These are phyloP conservation scores for Penicillium freii DNA, from an alignment of 2,329 filamentous ascomycete genomes.

Conservation along the genomic window DNA sequence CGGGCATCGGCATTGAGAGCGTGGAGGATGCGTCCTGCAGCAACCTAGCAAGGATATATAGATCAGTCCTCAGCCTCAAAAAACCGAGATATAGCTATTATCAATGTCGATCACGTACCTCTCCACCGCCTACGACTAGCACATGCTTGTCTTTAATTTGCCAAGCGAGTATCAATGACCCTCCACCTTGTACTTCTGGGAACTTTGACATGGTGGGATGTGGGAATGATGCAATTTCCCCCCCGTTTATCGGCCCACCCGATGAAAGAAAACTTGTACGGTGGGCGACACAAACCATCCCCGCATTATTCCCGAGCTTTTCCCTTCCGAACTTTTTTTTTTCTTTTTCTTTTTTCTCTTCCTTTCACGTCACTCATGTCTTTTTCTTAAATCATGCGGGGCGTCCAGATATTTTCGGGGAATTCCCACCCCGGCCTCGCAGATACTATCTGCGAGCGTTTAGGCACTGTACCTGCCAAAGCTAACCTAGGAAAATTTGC, in stretches of 20 bases:
- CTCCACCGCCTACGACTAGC: conserved; percentile 90
- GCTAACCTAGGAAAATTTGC: conserved; percentile 65
- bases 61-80: conserved; percentile 13
- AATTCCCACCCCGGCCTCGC: conserved; percentile 63
- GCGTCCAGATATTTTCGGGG: conserved; percentile 66
- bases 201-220: conserved; percentile 55
- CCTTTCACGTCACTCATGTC: conserved; percentile 17
- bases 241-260: conserved; percentile 10
- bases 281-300: conserved; percentile 11
- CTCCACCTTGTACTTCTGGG: conserved; percentile 81
- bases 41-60: conserved; percentile 63
- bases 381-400: conserved; percentile 52
- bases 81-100: conserved; percentile 12
- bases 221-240: conserved; percentile 13
- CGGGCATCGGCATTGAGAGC: conserved; percentile 91
- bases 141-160: conserved; percentile 86
- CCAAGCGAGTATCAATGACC: conserved; percentile 93
- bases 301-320: conserved; percentile 17
- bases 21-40: conserved; percentile 88
- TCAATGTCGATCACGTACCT: conserved; percentile 58
- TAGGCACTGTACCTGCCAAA: conserved; percentile 59
- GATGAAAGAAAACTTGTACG: conserved; percentile 20
- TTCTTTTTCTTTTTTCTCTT: conserved; percentile 14
- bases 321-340: conserved; percentile 20
- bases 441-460: conserved; percentile 64